A percentile compares a stretch with the other conserved stretches of the same genome.
Evolutionary conservation across 2,329 filamentous ascomycete genomes (phyloP).

Genomic region (Cladosporium austrohemisphaericum): DNA sequence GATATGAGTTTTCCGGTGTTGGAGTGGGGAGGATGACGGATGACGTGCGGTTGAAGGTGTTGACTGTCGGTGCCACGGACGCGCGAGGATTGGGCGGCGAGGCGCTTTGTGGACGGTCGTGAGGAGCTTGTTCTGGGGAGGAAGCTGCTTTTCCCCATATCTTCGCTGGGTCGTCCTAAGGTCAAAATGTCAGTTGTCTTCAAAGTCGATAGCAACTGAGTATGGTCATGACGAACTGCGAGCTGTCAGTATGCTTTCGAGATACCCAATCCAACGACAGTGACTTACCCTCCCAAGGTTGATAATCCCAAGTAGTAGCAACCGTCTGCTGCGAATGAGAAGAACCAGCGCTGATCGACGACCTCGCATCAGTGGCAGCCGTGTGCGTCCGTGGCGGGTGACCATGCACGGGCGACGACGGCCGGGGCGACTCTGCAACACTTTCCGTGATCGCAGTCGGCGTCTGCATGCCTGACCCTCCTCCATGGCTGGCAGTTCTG

Average conservation of each 20-base stretch:
- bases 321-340: background rate
- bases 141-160: constrained; percentile 28
- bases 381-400: constrained; percentile 1
- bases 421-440: background rate
- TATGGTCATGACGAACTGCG: background rate
- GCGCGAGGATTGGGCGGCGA: background rate
- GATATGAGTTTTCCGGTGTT: constrained; percentile 32
- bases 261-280: background rate
- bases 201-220: background rate
- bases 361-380: constrained; percentile 7
- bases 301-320: constrained; percentile 3
- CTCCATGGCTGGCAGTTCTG: constrained; percentile 12
- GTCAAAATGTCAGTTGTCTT: background rate
- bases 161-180: constrained; percentile 24
- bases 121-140: constrained; percentile 15
- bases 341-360: constrained; percentile 7
- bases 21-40: constrained; percentile 26
- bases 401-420: background rate
- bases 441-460: background rate
- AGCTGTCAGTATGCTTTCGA: background rate
- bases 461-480: constrained; percentile 3
- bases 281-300: constrained; percentile 13
- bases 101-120: background rate
- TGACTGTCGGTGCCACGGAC: background rate
- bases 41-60: constrained; percentile 4